A percentile compares a stretch with the other conserved stretches of the same genome.
phyloP scores from a whole-genome alignment of 2,329 filamentous ascomycete genomes.

The Talaromyces sp. region DNA sequence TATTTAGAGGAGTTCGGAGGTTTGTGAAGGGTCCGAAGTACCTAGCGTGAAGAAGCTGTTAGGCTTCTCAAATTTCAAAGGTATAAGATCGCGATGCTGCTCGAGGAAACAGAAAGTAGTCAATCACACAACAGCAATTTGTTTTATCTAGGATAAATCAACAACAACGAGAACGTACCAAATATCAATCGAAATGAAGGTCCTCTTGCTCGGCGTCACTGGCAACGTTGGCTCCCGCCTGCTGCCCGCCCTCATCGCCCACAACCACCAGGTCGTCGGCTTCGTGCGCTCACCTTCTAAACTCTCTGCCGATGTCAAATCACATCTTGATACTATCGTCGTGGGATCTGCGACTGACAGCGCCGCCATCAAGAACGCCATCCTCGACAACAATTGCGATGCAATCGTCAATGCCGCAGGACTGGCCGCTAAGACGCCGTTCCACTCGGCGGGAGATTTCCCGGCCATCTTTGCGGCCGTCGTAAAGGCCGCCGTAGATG shows the following conservation, averaged over 20 bases:
- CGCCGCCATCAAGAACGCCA: constrained; percentile 22
- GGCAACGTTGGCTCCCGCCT: constrained; percentile 16
- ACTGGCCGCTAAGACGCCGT: constrained; percentile 19
- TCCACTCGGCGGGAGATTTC: constrained; percentile 20
- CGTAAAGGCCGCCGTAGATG: constrained; percentile 22
- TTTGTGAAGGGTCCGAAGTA: constrained; percentile 4
- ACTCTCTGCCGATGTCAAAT: neutral
- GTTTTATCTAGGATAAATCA: neutral
- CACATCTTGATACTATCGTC: constrained; percentile 3
- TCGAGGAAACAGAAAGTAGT: neutral
- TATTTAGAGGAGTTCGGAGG: constrained; percentile 3
- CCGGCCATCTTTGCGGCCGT: constrained; percentile 25
- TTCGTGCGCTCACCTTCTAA: constrained; percentile 10
- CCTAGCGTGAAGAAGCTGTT: constrained; percentile 1
- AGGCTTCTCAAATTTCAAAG: neutral
- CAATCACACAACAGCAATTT: neutral
- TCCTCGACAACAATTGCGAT: constrained; percentile 24
- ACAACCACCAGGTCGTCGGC: constrained; percentile 7
- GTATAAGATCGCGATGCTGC: neutral
- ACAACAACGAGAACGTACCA: neutral
- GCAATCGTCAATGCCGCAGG: constrained; percentile 28
- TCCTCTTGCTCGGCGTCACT: constrained; percentile 13
- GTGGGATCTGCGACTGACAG: constrained; percentile 18
- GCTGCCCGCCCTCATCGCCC: constrained; percentile 12
- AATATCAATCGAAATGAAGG: constrained; percentile 6